These are phyloP conservation scores for Tieghemiomyces parasiticus DNA, from an alignment of 192 early-diverging fungal genomes.

Conservation along the genomic window DNA sequence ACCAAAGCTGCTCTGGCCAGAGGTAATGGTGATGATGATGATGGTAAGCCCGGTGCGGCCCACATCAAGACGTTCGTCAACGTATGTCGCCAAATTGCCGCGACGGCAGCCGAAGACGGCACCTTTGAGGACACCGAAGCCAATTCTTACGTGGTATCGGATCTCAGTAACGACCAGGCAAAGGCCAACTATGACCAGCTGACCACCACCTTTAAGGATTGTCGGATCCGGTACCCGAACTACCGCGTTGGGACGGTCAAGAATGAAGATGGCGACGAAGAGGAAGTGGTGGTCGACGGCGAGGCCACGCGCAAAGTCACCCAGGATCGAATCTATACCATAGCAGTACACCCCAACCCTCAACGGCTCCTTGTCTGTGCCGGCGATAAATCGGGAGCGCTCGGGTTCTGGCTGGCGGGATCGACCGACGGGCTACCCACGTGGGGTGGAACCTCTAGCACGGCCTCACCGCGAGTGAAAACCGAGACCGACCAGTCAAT, in stretches of 20 bases:
- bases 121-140: not conserved
- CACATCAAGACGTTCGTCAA: not conserved
- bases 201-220: conserved; percentile 11
- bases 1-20: too few species aligned
- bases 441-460: not conserved
- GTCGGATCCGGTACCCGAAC: conserved; percentile 20
- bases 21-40: conserved; percentile 13
- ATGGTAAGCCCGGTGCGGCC: not conserved
- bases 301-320: conserved; percentile 32
- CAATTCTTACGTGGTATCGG: not conserved
- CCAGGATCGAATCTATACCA: conserved; percentile 25
- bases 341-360: conserved; percentile 36
- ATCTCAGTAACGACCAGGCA: not conserved
- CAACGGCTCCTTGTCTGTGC: conserved; percentile 33
- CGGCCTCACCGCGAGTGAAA: not conserved
- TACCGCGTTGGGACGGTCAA: too few species aligned
- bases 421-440: not conserved
- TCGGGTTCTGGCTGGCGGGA: conserved; percentile 45
- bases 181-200: not conserved
- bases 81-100: not conserved
- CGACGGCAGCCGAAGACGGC: not conserved
- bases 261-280: conserved; percentile 16
- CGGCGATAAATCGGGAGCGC: conserved; percentile 30
- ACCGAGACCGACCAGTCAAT: not conserved
- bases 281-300: too few species aligned